phyloP scores from a whole-genome alignment of 352 stramenopile species.

The Globisporangium nunn region DNA sequence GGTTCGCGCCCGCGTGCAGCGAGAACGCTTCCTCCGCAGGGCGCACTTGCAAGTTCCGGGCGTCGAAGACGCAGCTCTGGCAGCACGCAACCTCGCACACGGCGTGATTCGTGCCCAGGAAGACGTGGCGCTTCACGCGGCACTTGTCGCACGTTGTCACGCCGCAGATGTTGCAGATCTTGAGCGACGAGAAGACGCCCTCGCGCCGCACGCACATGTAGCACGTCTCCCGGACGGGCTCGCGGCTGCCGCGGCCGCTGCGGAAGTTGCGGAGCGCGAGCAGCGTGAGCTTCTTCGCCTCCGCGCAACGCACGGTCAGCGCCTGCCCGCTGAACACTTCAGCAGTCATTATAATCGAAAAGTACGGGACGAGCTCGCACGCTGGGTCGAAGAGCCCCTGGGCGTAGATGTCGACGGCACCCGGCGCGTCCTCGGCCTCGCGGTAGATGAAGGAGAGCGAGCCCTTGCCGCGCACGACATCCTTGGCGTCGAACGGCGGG shows the following conservation, averaged over 20 bases:
- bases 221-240: slow-evolving; percentile 6
- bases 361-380: slow-evolving; percentile 22
- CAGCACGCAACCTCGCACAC: slow-evolving; percentile 23
- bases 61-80: slow-evolving; percentile 26
- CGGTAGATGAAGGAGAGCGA: slow-evolving; percentile 32
- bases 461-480: slow-evolving; percentile 24
- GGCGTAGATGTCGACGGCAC: slow-evolving; percentile 37
- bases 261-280: slow-evolving; percentile 17
- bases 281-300: slow-evolving; percentile 53
- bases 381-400: slow-evolving; percentile 36
- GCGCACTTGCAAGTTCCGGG: slow-evolving; percentile 17
- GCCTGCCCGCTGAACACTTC: slow-evolving; percentile 31
- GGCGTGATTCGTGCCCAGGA: slow-evolving; percentile 17
- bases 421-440: slow-evolving; percentile 17
- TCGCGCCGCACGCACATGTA: slow-evolving; percentile 15
- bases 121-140: slow-evolving; percentile 22
- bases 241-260: not conserved
- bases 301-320: slow-evolving; percentile 29
- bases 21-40: slow-evolving; percentile 14
- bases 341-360: slow-evolving; percentile 21
- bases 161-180: slow-evolving; percentile 22
- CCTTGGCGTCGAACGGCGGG: slow-evolving; percentile 22
- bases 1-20: slow-evolving; percentile 2
- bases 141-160: slow-evolving; percentile 16
- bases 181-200: slow-evolving; percentile 10